Percentiles rank a stretch among this genome's conserved stretches.
Evolutionary conservation across 768 basidiomycete species (phyloP).

Genomic region (Tylopilus plumbeoviolaceoides): DNA sequence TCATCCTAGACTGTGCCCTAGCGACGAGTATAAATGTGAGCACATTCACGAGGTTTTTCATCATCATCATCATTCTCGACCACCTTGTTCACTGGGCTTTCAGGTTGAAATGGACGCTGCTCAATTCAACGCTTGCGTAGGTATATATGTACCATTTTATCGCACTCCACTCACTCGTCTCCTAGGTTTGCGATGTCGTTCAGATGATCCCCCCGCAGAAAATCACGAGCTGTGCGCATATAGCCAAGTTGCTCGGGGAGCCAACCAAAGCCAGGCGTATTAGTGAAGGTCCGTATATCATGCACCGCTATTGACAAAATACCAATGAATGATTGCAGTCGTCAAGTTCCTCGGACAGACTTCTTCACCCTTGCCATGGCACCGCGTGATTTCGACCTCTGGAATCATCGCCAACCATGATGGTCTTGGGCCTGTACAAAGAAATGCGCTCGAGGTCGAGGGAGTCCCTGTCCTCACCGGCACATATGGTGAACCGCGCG

Average conservation of each 20-base stretch:
- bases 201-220: conserved; percentile 60
- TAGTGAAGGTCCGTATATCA: conserved; percentile 57
- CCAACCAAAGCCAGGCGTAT: conserved; percentile 73
- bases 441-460: conserved; percentile 65
- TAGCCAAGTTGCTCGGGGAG: conserved; percentile 75
- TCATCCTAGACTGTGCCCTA: too few species aligned
- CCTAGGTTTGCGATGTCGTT: conserved; percentile 64
- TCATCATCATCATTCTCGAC: not conserved
- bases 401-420: conserved; percentile 73
- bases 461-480: conserved; percentile 63
- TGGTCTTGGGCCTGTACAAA: conserved; percentile 64
- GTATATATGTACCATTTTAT: not conserved
- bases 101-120: conserved; percentile 12
- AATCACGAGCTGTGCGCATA: conserved; percentile 74
- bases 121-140: conserved; percentile 19
- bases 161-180: not conserved
- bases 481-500: conserved; percentile 49
- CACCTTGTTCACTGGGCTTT: not conserved
- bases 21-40: not conserved
- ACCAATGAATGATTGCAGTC: conserved; percentile 38
- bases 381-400: conserved; percentile 65
- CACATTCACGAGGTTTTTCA: too few species aligned
- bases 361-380: conserved; percentile 70
- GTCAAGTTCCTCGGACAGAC: conserved; percentile 63
- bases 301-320: not conserved